Evolutionary conservation across 2,329 filamentous ascomycete species (phyloP).

Genomic region (Penicillium sp.): DNA sequence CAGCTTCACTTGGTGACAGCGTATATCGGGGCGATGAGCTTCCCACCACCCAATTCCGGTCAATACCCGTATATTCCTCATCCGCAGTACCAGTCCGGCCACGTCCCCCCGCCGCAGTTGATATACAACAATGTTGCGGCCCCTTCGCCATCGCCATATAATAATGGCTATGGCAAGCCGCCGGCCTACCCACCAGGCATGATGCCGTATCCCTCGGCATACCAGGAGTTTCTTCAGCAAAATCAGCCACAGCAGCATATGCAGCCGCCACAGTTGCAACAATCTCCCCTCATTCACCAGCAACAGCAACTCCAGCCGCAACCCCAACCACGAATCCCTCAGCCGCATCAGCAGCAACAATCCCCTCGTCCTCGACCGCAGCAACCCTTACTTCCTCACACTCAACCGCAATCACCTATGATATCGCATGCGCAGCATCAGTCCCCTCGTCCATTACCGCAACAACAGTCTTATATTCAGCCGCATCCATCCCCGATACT

Average conservation of each 20-base stretch:
- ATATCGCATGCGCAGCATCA: conserved; percentile 18
- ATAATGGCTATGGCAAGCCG: conserved; percentile 38
- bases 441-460: conserved; percentile 23
- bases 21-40: conserved; percentile 42
- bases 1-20: conserved; percentile 22
- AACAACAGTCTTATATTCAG: conserved; percentile 1
- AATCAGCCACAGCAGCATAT: conserved; percentile 17
- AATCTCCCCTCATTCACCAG: conserved; percentile 21
- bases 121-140: conserved; percentile 37
- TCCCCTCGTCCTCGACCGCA: conserved; percentile 20
- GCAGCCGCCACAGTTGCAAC: conserved; percentile 14
- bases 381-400: conserved; percentile 19
- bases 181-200: conserved; percentile 34
- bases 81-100: conserved; percentile 34
- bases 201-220: conserved; percentile 31
- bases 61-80: conserved; percentile 35
- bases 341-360: conserved; percentile 17
- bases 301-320: conserved; percentile 37
- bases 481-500: background rate
- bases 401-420: conserved; percentile 22
- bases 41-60: conserved; percentile 41
- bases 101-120: conserved; percentile 35
- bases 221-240: conserved; percentile 31
- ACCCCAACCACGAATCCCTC: conserved; percentile 21
- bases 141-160: conserved; percentile 25